Base-by-base conservation (phyloP, 306 rosid species). In the Ziziphus jujuba region DNA sequence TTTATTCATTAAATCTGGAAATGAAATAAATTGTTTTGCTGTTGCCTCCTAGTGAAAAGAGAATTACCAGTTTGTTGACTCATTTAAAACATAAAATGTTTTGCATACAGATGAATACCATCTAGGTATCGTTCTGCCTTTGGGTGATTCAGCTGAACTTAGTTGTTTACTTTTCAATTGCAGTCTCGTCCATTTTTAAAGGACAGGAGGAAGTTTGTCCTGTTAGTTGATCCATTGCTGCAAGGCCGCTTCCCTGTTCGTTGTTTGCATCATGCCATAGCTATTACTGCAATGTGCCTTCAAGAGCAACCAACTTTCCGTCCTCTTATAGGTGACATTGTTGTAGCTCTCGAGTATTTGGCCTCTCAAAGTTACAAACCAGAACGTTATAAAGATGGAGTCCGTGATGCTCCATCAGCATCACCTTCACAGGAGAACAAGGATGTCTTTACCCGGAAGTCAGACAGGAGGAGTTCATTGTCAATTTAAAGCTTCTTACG, bases 251-350 rank as follows among this genome's bases (percentile, higher is more conserved):
- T 73, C 85, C 96, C 95, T 1, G 28, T 77, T 61, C 96, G 96
- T 63, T 88, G 90, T 76, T 82, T 95, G 82, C 92, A 95, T 75
- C 99, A 95, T 69, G 97, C 99, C 50, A 81, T 95, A 80, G 97
- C 97, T 69, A 79, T 90, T 56, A 88, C 96, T 70, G 96, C 96
- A 16, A 87, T 95, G 97, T 95, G 99, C 82, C 87, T 95, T 49
- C 97, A 88, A 81, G 97, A 95, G 80, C 92, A 88, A 61, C 99
- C 96, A 1, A 85, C 82, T 57, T 69, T 88, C 70, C 96, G 97
- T 51, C 99, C 99, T 67, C 90, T 80, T 59, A 88, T 95, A 35
- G 63, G 85, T 35, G 99, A 87, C 66, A 95, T 95, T 65, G 96
- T 88, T 44, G 91, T 87, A 36, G 99, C 99, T 22, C 90, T 95